Base-by-base conservation (phyloP, 352 stramenopile species). In the Phytophthora hybrid region DNA sequence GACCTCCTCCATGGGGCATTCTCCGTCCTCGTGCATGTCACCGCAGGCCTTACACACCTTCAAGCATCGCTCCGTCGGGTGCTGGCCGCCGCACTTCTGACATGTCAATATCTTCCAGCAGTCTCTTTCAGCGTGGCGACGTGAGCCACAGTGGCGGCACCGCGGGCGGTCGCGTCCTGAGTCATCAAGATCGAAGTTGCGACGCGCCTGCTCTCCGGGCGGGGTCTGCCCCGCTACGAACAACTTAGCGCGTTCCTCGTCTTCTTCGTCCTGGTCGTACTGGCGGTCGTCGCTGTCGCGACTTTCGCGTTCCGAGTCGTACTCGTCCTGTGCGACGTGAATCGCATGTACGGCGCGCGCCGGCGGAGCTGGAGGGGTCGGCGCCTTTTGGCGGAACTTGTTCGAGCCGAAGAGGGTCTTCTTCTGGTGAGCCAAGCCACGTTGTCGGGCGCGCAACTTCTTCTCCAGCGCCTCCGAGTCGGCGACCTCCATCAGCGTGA, bases 141-240 rank as follows among this genome's bases (percentile, higher is more conserved):
- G n/a, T 7, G 51, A 64, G 18, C 59, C 23, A 13, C 66, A 68
- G 16, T 75, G 60, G 14, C 31, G 23, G n/a, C 60, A 75, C 11
- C 32, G n/a, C 3, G 54, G 54, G 3, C 52, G 34, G 4, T 69
- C 62, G 0, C 39, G 59, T 26, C 51, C 53, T 23, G 39, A 23
- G 4, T 60, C 64, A 49, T 23, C 62, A 1, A 7, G 1, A 2
- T 60, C 62, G 21, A 41, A 3, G 13, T 53, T 41, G 18, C 60
- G 59, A 32, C 59, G 46, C 1, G 18, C n/a, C 7, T 9, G 46
- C n/a, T 53, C 18, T 5, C 46, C 46, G 0, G 46, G 46, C 5
- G 46, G n/a, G 4, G 46, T 0, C 23, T 26, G 23, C 3, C 23
- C 23, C 3, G 23, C 3, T 1, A 26, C 23, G 23, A 26, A 26